phyloP scores from a whole-genome alignment of 768 basidiomycete genomes.

The Tephrocybe rancida region DNA sequence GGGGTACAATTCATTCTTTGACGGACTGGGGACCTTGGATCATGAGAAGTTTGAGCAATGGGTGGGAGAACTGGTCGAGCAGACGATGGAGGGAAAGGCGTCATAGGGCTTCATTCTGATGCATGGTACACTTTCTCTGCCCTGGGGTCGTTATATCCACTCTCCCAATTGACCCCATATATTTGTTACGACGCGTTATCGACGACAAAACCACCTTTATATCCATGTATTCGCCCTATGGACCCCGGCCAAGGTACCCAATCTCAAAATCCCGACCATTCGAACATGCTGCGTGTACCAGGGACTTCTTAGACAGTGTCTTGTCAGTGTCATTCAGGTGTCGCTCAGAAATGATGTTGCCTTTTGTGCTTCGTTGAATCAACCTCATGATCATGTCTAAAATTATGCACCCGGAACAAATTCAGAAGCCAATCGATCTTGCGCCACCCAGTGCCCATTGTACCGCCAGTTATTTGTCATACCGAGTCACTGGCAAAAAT shows the following conservation, averaged over 20 bases:
- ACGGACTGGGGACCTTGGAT: slow-evolving; percentile 78
- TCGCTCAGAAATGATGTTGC: too few species aligned
- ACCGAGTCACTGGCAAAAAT: too few species aligned
- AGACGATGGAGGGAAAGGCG: slow-evolving; percentile 70
- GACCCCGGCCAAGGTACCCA: neutral
- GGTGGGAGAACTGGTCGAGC: slow-evolving; percentile 75
- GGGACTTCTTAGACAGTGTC: too few species aligned
- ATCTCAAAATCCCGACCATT: neutral
- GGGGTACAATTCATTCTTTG: slow-evolving; percentile 77
- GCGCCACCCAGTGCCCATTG: too few species aligned
- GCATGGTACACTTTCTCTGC: neutral
- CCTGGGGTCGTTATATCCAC: neutral
- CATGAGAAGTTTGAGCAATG: slow-evolving; percentile 76
- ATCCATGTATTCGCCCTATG: neutral
- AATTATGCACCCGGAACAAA: too few species aligned
- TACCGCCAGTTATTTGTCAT: too few species aligned
- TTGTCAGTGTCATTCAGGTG: too few species aligned
- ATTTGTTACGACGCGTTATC: neutral
- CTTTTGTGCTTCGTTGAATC: too few species aligned
- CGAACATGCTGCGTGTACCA: neutral
- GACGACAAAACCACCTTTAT: neutral
- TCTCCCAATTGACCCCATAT: neutral
- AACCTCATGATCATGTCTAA: too few species aligned
- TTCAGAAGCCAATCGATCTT: too few species aligned
- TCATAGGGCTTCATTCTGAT: slow-evolving; percentile 21